These are phyloP conservation scores for Echium plantagineum DNA, from an alignment of 257 asterid species.

Conservation along the genomic window DNA sequence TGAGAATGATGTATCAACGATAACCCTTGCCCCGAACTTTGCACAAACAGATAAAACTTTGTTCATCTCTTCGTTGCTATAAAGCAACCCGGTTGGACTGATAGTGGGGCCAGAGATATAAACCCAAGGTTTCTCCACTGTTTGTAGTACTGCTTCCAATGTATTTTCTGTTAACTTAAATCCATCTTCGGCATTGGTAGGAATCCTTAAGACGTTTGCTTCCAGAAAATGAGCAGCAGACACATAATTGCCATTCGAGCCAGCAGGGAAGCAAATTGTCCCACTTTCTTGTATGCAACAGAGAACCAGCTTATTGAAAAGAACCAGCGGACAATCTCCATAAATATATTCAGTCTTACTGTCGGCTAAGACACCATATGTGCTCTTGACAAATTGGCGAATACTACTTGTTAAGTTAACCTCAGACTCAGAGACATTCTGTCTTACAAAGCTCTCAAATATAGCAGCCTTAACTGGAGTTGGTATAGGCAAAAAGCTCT, in stretches of 20 bases:
- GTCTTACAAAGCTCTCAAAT: slow-evolving; percentile 95
- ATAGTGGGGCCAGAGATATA: slow-evolving; percentile 87
- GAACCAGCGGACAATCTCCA: slow-evolving; percentile 61
- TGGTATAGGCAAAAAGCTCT: slow-evolving; percentile 83
- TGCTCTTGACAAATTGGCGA: slow-evolving; percentile 41
- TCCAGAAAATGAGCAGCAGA: slow-evolving; percentile 72
- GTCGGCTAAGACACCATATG: slow-evolving; percentile 51
- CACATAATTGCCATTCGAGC: slow-evolving; percentile 77
- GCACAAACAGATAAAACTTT: slow-evolving; percentile 53
- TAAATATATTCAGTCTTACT: slow-evolving; percentile 52
- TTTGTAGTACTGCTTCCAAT: slow-evolving; percentile 37
- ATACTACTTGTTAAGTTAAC: slow-evolving; percentile 59
- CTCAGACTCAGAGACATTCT: slow-evolving; percentile 77
- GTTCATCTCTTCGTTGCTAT: slow-evolving; percentile 72
- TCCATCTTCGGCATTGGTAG: slow-evolving; percentile 46
- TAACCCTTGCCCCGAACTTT: slow-evolving; percentile 60
- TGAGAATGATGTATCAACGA: slow-evolving; percentile 84
- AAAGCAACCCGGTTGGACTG: slow-evolving; percentile 70
- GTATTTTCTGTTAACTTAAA: slow-evolving; percentile 60
- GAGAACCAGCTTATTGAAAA: slow-evolving; percentile 70
- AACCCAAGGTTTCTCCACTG: slow-evolving; percentile 65
- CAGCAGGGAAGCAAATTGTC: slow-evolving; percentile 77
- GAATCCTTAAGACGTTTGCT: slow-evolving; percentile 41
- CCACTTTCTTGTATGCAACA: slow-evolving; percentile 88
- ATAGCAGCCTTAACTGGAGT: slow-evolving; percentile 82